Evolutionary conservation across 2,329 filamentous ascomycete genomes (phyloP), one percentile per base, ranked within the genome.

Genomic region (Amesomyces nigricolor): DNA sequence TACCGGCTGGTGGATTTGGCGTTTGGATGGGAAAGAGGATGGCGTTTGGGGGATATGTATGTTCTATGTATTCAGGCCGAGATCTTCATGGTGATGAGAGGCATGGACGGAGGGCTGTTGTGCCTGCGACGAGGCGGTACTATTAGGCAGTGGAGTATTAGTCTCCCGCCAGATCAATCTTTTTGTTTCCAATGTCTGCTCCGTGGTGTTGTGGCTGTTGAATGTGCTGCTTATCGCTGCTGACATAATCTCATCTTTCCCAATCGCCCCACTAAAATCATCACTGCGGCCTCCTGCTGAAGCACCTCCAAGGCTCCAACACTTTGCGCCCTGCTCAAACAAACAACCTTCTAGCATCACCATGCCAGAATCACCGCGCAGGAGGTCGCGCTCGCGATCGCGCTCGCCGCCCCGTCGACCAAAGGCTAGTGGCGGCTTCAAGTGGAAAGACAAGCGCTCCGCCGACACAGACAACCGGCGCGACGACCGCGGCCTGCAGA

Each of bases 381-480:
- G 54, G 47, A 48, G 62, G n/a, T 59, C 61, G 47, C 58, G 63
- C 10, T 64, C 62, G 42, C 58, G 61, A 22, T 61, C 62, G 3
- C 60, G 62, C 22, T 65, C 64, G 11, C 64, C 61, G 4, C 51
- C 58, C 14, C 60, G 58, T 4, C 56, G 57, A 1, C 58, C 54
- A 8, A 62, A 61, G 37, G 59, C 53, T 30, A 51, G 52, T 17
- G 60, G 57, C 30, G 62, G 65, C 46, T 67, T 68, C 57, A 61
- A 61, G 35, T 68, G 67, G 67, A 68, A 68, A 52, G 62, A 67
- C 5, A 67, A 66, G 56, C 58, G 60, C 38, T 54, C 57, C 29
- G 46, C 54, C 37, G 54, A 62, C 26, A 49, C 59, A 39, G 59
- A 62, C 56, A 59, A 64, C 40, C 30, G 51, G 35, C 53, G 29